Evolutionary conservation across 1,284 basidiomycete genomes (phyloP), one percentile per base, ranked within the genome.

Genomic region (Boletus semigastroideus): DNA sequence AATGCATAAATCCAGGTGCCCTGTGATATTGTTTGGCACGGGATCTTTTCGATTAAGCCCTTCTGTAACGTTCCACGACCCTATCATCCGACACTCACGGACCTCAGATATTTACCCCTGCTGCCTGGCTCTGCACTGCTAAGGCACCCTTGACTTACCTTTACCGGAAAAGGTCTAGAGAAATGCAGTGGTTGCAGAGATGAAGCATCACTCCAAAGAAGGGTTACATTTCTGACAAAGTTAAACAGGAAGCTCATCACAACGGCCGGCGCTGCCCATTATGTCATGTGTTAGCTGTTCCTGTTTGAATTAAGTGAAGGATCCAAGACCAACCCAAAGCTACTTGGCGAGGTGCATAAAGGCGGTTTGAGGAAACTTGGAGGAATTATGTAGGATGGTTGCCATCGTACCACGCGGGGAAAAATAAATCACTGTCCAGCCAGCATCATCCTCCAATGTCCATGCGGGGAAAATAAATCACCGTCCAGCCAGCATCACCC

Each of bases 321-420:
- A 13, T 77, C 84, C 17, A 74, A 73, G 54, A 71, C 74, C 40
- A 77, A 86, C 58, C 72, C 76, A 12, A 75, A 79, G n/a, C 65
- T 82, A 22, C 78, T 94, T 43, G 69, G 77, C 2, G 83, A 90
- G 68, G 89, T 90, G 1, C 86, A 88, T n/a, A n/a, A n/a, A n/a
- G n/a, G n/a, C n/a, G n/a, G n/a, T n/a, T 12, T 30, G 12, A 30
- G 12, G 28, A 12, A 30, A 30, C 28, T 30, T 8, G 4, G 28
- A 30, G 3, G 6, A 8, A 34, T n/a, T n/a, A n/a, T n/a, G 16
- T 3, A 34, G 33, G 2, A 30, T 34, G 33, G 14, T 33, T 33
- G 31, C 31, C 31, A 14, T 12, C 31, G 5, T 33, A 33, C 31
- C 31, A 16, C 31, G 14, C 13, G 31, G 31, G 14, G 33, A n/a